Evolutionary conservation across 1,139 yeast species (phyloP), one percentile per base, ranked within the genome.

Genomic region (Ashbya aceris): DNA sequence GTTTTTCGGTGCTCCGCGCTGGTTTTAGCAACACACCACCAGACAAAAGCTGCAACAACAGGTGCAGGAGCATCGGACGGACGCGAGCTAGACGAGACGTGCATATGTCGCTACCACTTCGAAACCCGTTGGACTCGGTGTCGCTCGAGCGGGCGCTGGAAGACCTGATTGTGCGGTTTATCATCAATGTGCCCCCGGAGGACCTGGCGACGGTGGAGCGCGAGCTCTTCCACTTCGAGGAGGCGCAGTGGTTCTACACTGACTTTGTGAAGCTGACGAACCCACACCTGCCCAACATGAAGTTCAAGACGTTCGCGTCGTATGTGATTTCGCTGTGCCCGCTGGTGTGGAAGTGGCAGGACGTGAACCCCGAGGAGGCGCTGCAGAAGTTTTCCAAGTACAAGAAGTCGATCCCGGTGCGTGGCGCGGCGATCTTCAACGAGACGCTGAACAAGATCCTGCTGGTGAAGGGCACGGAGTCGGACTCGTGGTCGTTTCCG

Each of bases 201-300:
- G 98, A 91, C 61, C 67, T 89, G 42, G 78, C 91, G 28, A 77
- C 84, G 38, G 96, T 87, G 54, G 71, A 68, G 54, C 72, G 98
- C 56, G 83, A 89, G 30, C 77, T 87, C 57, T 93, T 93, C 67
- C 96, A 89, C 60, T 80, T 93, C 34, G 99, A 93, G 69, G 98
- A 93, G 63, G 98, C 98, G 2, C 96, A 87, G 56, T 93, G 98
- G 98, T 93, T 84, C 61, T 93, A 89, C 61, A 77, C 85, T 39
- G 99, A 93, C 64, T 89, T 83, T 57, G 71, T 83, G 11, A 74
- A 91, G 31, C 77, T 74, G 38, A 67, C 80, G 55, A 83, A 86
- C 59, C 93, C 94, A 2, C 64, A 73, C 27, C 69, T 91, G 49
- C 98, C 97, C 4, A 61, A 76, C 1, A 68, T 89, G 73, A 83